phyloP scores from a whole-genome alignment of 2,329 filamentous ascomycete genomes.

The Colletotrichum sojae region DNA sequence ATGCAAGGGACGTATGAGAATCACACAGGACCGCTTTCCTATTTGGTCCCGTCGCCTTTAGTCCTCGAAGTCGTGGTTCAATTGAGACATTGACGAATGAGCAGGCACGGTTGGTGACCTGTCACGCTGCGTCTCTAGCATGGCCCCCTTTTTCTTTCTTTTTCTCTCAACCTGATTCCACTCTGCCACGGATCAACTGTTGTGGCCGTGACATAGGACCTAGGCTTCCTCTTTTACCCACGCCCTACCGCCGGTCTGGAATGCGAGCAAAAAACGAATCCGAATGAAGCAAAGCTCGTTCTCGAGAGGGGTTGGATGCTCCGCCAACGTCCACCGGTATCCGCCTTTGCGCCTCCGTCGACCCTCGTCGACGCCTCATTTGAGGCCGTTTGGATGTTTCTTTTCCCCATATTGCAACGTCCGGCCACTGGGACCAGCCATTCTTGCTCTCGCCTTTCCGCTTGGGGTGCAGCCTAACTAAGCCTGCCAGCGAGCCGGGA shows the following conservation, averaged over 20 bases:
- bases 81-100: conserved; percentile 15
- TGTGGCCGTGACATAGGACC: conserved; percentile 4
- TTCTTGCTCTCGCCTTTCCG: not conserved
- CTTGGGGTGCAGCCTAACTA: not conserved
- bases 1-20: conserved; percentile 15
- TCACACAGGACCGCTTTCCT: conserved; percentile 23
- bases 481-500: conserved; percentile 4
- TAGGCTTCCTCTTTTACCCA: conserved; percentile 4
- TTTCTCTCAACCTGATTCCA: conserved; percentile 25
- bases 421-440: not conserved
- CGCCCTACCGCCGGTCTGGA: conserved; percentile 11
- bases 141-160: conserved; percentile 28
- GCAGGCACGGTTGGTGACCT: conserved; percentile 21
- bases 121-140: conserved; percentile 30
- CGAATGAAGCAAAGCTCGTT: conserved; percentile 17
- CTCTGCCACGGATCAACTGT: conserved; percentile 14
- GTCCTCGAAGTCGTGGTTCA: conserved; percentile 7
- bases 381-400: not conserved
- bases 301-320: conserved; percentile 1
- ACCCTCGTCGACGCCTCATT: conserved; percentile 11
- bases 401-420: not conserved
- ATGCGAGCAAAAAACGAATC: conserved; percentile 22
- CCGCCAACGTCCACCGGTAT: conserved; percentile 14
- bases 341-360: not conserved
- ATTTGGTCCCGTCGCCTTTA: not conserved